These are phyloP conservation scores for Cyberlindnera misumaiensis DNA, from an alignment of 805 yeast genomes.

Conservation along the genomic window DNA sequence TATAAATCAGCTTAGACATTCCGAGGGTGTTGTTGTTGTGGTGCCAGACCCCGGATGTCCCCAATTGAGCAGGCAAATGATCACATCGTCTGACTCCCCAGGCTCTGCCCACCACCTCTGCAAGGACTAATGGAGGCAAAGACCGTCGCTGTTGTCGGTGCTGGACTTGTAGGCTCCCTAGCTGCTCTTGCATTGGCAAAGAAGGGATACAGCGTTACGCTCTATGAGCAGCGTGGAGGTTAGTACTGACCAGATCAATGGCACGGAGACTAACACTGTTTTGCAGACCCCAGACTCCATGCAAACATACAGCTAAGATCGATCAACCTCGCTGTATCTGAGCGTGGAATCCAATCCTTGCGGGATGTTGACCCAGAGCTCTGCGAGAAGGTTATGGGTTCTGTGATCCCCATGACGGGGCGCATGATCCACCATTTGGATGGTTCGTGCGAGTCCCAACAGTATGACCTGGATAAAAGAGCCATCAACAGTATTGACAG, in stretches of 20 bases:
- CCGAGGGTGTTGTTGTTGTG: too few species aligned
- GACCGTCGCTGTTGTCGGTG: constrained; percentile 66
- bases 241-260: too few species aligned
- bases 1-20: too few species aligned
- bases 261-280: neutral
- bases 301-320: constrained; percentile 46
- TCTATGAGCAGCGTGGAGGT: constrained; percentile 56
- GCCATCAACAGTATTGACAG: constrained; percentile 83
- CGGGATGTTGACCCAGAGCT: constrained; percentile 52
- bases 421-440: constrained; percentile 75
- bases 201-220: constrained; percentile 62
- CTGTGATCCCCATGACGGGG: constrained; percentile 80
- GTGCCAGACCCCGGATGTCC: too few species aligned
- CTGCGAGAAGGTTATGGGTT: constrained; percentile 46
- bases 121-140: neutral
- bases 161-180: constrained; percentile 84
- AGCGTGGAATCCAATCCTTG: constrained; percentile 72
- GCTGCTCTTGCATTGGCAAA: constrained; percentile 75
- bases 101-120: too few species aligned
- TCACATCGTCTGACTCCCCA: too few species aligned
- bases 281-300: constrained; percentile 47
- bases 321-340: constrained; percentile 83
- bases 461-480: constrained; percentile 69
- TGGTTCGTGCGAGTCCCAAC: constrained; percentile 62
- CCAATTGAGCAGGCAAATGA: too few species aligned